phyloP scores from a whole-genome alignment of 2,329 filamentous ascomycete genomes.

The Hirsutella rhossiliensis region DNA sequence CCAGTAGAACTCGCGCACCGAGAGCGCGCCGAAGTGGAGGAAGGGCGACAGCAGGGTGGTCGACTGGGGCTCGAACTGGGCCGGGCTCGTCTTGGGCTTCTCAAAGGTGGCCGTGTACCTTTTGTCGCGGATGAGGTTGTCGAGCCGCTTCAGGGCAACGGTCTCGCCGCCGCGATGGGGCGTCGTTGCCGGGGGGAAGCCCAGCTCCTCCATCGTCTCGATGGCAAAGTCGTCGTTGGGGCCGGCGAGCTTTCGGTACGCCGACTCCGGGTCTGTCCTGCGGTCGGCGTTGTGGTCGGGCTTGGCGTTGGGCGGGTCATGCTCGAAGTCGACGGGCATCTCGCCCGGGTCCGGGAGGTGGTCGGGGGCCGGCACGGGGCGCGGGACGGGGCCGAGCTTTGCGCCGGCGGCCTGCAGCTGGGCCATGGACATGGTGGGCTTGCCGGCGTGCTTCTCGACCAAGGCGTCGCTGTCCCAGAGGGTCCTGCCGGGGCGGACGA shows the following conservation, averaged over 20 bases:
- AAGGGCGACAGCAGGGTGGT: slow-evolving; percentile 65
- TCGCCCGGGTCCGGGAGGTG: slow-evolving; percentile 53
- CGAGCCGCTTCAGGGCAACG: slow-evolving; percentile 44
- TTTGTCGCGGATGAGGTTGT: slow-evolving; percentile 46
- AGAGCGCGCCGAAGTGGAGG: slow-evolving; percentile 62
- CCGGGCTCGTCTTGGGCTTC: slow-evolving; percentile 65
- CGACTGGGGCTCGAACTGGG: slow-evolving; percentile 58
- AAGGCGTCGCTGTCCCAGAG: slow-evolving; percentile 64
- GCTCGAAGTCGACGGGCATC: slow-evolving; percentile 46
- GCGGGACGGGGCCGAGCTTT: slow-evolving; percentile 49
- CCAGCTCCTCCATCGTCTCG: slow-evolving; percentile 61
- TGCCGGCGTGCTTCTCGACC: slow-evolving; percentile 50
- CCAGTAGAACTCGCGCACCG: slow-evolving; percentile 64
- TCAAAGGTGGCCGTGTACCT: slow-evolving; percentile 62
- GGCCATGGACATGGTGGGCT: slow-evolving; percentile 62
- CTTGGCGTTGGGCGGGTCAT: slow-evolving; percentile 33
- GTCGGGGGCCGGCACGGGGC: slow-evolving; percentile 47
- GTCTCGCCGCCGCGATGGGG: slow-evolving; percentile 62
- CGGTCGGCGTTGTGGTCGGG: slow-evolving; percentile 50
- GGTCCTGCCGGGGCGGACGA: slow-evolving; percentile 53
- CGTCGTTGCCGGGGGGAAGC: slow-evolving; percentile 51
- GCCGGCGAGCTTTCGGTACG: slow-evolving; percentile 51
- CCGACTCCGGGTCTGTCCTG: slow-evolving; percentile 40
- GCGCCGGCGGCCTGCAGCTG: slow-evolving; percentile 53
- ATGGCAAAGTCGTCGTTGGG: slow-evolving; percentile 57